These are phyloP conservation scores for Singerocomus rubriflavus DNA, from an alignment of 1,284 basidiomycete species.

Conservation along the genomic window DNA sequence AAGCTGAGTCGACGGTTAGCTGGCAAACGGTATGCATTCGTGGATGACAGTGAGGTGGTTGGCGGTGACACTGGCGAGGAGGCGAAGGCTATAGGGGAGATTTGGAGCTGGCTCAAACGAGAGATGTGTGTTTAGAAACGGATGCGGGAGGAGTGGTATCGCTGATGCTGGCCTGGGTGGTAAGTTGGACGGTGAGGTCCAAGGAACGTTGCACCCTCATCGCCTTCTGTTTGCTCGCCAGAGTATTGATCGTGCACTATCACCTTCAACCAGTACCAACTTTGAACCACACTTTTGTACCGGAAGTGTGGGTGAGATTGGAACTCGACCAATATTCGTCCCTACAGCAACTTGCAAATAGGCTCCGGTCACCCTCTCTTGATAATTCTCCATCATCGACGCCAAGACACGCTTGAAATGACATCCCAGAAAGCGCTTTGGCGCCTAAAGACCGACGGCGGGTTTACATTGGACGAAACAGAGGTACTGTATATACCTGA, in stretches of 20 bases:
- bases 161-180: too few relatives aligned
- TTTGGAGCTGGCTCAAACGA: constrained; percentile 31
- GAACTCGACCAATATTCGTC: background rate
- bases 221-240: too few relatives aligned
- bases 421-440: background rate
- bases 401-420: background rate
- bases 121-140: constrained; percentile 28
- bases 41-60: constrained; percentile 32
- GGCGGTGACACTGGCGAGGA: background rate
- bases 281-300: too few relatives aligned
- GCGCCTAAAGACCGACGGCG: background rate
- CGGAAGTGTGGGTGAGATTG: background rate
- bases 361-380: background rate
- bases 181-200: too few relatives aligned
- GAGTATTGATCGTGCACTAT: too few relatives aligned
- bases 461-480: background rate
- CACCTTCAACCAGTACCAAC: too few relatives aligned
- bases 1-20: constrained; percentile 33
- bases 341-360: background rate
- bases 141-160: too few relatives aligned
- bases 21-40: constrained; percentile 51
- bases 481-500: too few relatives aligned
- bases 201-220: too few relatives aligned
- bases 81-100: constrained; percentile 4
- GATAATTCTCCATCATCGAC: background rate